Percentiles rank a stretch among this genome's conserved stretches.
Conservation (phyloP, 2,329 filamentous ascomycete species). For the Cladosporium cucumerinum region DNA sequence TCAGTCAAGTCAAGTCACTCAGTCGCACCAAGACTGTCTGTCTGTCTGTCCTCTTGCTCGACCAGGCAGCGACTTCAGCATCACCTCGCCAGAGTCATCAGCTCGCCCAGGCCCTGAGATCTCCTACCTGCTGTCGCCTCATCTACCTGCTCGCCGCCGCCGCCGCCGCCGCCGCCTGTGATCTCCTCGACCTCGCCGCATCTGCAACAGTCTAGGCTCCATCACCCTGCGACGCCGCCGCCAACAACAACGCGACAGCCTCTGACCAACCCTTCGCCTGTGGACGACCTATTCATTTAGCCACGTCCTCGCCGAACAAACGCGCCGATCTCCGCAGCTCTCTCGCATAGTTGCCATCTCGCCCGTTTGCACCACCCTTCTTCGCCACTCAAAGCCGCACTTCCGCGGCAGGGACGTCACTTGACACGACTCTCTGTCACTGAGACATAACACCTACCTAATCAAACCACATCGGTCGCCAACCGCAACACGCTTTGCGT, state of each 20-base stretch:
- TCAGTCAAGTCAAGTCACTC: background rate
- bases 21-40: background rate
- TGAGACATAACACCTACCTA: conserved; percentile 15
- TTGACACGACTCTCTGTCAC: conserved; percentile 6
- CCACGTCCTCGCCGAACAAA: conserved; percentile 24
- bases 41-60: background rate
- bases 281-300: conserved; percentile 37
- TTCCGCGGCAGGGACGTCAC: conserved; percentile 11
- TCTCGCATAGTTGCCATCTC: background rate
- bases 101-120: background rate
- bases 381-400: background rate
- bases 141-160: background rate
- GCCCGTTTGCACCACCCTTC: background rate
- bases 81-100: background rate
- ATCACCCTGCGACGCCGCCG: conserved; percentile 9
- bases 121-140: conserved; percentile 4
- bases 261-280: conserved; percentile 6
- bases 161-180: background rate
- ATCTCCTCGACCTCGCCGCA: conserved; percentile 2
- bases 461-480: conserved; percentile 14
- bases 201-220: conserved; percentile 16
- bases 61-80: conserved; percentile 5
- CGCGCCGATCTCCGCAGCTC: background rate
- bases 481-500: conserved; percentile 6
- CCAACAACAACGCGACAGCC: conserved; percentile 1